Percentiles rank a stretch among this genome's conserved stretches.
Evolutionary conservation across 192 early-diverging fungal species (phyloP).

Genomic region (Dimargaris xerosporica): DNA sequence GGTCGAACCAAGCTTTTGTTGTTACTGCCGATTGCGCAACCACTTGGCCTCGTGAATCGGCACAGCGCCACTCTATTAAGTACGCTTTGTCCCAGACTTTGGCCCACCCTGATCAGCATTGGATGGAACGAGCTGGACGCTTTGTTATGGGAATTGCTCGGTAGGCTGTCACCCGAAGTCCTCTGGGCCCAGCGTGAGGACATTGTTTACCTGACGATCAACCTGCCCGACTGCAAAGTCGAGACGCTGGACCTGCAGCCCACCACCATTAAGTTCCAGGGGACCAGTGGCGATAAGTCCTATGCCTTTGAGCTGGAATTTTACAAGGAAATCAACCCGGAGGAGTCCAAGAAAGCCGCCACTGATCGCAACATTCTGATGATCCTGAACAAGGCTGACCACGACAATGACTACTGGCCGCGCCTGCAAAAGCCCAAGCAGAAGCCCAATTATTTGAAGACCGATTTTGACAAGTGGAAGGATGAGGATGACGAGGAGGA

Average conservation of each 20-base stretch:
- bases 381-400: conserved; percentile 58
- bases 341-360: conserved; percentile 48
- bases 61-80: no score
- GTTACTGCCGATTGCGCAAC: no score
- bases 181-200: conserved; percentile 84
- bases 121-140: no score
- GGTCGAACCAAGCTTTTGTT: no score
- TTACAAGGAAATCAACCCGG: conserved; percentile 47
- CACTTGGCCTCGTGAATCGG: no score
- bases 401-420: conserved; percentile 61
- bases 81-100: no score
- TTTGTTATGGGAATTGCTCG: no score
- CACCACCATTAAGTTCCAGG: conserved; percentile 37
- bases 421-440: conserved; percentile 50
- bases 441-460: conserved; percentile 67
- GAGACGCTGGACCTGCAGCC: conserved; percentile 17
- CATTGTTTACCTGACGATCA: conserved; percentile 69
- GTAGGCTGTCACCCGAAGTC: no score
- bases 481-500: conserved; percentile 92
- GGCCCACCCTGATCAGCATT: no score
- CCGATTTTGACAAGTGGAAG: conserved; percentile 80
- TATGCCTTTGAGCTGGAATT: conserved; percentile 69
- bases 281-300: conserved; percentile 37
- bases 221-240: conserved; percentile 49
- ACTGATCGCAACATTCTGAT: conserved; percentile 51